Evolutionary conservation across 176 grass and related monocot genomes (phyloP), one percentile per base, ranked within the genome.

Genomic region (Triticum timopheevii): DNA sequence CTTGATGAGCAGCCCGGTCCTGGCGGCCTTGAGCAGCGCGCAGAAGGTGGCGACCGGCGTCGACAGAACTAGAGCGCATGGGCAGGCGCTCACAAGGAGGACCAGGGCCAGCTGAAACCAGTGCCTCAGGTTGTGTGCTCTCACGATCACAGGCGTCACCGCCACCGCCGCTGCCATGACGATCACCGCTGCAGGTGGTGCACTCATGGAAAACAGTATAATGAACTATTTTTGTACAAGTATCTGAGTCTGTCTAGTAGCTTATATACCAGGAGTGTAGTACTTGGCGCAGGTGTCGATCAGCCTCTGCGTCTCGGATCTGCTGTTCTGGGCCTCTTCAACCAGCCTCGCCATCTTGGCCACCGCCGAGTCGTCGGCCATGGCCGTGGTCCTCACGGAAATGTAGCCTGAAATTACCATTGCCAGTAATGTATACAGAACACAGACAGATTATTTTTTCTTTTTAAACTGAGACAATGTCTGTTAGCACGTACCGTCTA

Each of bases 281-380:
- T 97, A 99, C 86, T 94, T 99, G 39, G 94, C 87, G 35, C 92
- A 96, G 25, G 89, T 91, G 67, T 97, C 97, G 33, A 99, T 99
- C 52, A 94, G 79, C 84, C 85, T 92, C 83, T 99, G 92, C 11
- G 94, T 92, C 20, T 59, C 71, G 12, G 97, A 99, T 78, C 94
- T 86, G 36, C 80, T 96, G 84, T 91, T 99, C 58, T 99, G 97
- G 23, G 97, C 94, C 93, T 99, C 97, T 89, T 96, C 97, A 24
- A 96, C 97, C 15, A 96, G 61, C 74, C 94, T 93, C 80, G 85
- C 92, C 97, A 99, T 99, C 89, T 89, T 96, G 9, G 97, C 97
- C 11, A 97, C 94, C 3, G 97, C 87, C 35, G 97, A 99, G 38
- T 97, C 70, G 77, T 97, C 94, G 2, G 97, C 87, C 87, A 89